Evolutionary conservation across 2,329 filamentous ascomycete genomes (phyloP), one percentile per base, ranked within the genome.

Genomic region (Trichothecium roseum): DNA sequence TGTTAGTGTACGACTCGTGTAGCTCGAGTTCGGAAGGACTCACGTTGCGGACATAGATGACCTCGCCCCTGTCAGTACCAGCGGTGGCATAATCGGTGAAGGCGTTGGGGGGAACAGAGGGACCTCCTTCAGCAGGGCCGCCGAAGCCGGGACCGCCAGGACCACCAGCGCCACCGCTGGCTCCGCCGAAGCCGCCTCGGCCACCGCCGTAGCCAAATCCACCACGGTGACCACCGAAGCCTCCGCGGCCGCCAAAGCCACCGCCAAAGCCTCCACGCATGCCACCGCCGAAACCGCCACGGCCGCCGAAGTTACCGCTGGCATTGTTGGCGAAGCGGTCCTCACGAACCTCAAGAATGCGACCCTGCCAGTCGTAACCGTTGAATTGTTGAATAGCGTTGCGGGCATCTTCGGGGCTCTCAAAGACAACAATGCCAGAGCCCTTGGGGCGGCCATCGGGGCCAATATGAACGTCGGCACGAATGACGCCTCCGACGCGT

Each of bases 361-460:
- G 83, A 9, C 91, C 91, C 59, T 96, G 89, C 91, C 91, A 98
- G 45, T 98, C 91, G 56, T 94, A 96, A 40, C 91, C 91, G 55
- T 96, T 95, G 70, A 96, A 98, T 48, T 95, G 88, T 53, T 87
- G 80, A 45, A 98, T 98, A 16, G 91, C 91, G 53, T 87, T 94
- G 46, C 87, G 85, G 29, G 91, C 89, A 61, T 98, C 91, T 40
- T 96, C 88, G 2, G 87, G 78, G 39, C 80, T 89, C 58, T 98
- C 91, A 56, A 95, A 98, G 29, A 91, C 87, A 42, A 98, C 91
- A 39, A 96, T 94, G 46, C 91, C 91, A 34, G 91, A 94, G 37
- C 91, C 91, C 67, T 96, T 98, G 33, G 91, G 87, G 44, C 88
- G 80, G 44, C 91, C 89, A 52, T 94, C 89, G 10, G 84, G 85